These are phyloP conservation scores for Mucor saturninus DNA, from an alignment of 371 early-diverging fungal species.

Conservation along the genomic window DNA sequence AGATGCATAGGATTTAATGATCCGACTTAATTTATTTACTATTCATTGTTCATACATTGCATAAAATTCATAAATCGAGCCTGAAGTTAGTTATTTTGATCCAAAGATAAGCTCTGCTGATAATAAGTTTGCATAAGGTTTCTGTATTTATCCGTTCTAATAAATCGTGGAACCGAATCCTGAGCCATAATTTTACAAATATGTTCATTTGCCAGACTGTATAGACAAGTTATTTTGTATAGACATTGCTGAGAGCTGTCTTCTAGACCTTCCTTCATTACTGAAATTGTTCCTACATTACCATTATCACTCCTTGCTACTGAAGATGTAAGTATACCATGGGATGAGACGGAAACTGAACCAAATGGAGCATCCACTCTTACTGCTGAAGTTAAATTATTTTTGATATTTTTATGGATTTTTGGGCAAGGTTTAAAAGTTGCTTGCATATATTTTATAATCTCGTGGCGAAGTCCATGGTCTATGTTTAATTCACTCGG, in stretches of 20 bases:
- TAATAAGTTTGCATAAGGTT: constrained; percentile 22
- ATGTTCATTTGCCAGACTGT: constrained; percentile 67
- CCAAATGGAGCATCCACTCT: constrained; percentile 24
- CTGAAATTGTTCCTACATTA: not conserved
- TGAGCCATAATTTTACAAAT: constrained; percentile 75
- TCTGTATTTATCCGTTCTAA: constrained; percentile 62
- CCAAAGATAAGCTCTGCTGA: not conserved
- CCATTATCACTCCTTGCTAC: not conserved
- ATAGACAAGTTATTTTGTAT: constrained; percentile 43
- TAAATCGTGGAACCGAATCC: constrained; percentile 75
- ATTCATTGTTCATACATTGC: too few species aligned
- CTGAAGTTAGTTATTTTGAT: not conserved
- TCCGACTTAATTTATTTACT: too few species aligned
- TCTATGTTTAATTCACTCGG: constrained; percentile 63
- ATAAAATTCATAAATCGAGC: too few species aligned
- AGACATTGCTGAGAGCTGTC: constrained; percentile 25
- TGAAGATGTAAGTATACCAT: constrained; percentile 13
- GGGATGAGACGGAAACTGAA: constrained; percentile 21
- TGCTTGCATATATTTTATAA: constrained; percentile 38
- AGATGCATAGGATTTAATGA: too few species aligned
- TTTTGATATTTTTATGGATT: not conserved
- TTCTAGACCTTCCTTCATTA: constrained; percentile 3
- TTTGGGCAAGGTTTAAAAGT: constrained; percentile 2
- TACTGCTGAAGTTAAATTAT: not conserved
- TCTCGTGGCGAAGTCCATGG: constrained; percentile 45